Conservation (phyloP, 2,329 filamentous ascomycete species). For the Beauveria sp. region DNA sequence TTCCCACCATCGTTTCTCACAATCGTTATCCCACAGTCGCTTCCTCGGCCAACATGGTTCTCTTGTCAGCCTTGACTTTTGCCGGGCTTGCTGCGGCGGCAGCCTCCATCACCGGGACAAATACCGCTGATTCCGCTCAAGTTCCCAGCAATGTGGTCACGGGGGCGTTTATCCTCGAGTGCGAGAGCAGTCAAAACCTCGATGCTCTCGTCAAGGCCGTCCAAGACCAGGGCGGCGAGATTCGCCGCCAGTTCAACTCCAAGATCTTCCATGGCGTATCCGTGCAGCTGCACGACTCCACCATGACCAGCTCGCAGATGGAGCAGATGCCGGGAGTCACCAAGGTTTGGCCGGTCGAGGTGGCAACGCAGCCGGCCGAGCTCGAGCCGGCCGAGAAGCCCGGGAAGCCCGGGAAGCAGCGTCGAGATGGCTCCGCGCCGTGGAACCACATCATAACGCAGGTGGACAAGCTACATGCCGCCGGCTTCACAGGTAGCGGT, state of each 20-base stretch:
- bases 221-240: background rate
- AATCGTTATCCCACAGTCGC: too few species aligned
- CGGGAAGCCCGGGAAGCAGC: background rate
- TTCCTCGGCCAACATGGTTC: too few species aligned
- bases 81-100: background rate
- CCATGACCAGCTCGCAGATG: background rate
- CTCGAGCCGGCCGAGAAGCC: background rate
- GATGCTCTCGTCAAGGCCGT: background rate
- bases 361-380: too few species aligned
- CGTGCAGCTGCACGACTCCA: background rate
- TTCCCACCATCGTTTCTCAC: too few species aligned
- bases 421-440: background rate
- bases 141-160: background rate
- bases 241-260: background rate
- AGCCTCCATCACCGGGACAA: background rate
- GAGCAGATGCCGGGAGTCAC: background rate
- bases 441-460: background rate
- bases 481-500: background rate
- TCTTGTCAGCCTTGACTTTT: background rate
- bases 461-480: background rate
- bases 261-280: background rate
- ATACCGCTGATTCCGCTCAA: background rate
- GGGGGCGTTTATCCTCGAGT: background rate
- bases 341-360: background rate
- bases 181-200: background rate